Evolutionary conservation across 129 eudicot genomes (phyloP), one percentile per base, ranked within the genome.

Genomic region (Flaveria brownii): DNA sequence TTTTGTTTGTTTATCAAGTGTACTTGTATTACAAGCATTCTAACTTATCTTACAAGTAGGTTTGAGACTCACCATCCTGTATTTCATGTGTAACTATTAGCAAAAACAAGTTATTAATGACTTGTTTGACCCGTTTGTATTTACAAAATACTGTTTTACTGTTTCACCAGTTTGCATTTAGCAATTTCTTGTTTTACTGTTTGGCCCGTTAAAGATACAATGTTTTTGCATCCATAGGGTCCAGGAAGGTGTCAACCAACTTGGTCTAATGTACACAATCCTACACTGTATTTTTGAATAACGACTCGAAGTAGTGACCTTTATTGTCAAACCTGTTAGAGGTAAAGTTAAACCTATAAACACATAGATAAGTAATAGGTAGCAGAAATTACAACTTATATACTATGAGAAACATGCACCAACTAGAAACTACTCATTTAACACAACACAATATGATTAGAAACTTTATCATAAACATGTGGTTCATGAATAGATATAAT

Each of bases 401-500:
- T 18, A 47, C 14, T 9, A 47, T 11, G 12, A 47, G 20, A 73
- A 73, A 28, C 25, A 55, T 26, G n/a, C 22, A 43, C 11, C 30
- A 20, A 28, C 17, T 12, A 73, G 7, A 33, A 41, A 23, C 71
- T 62, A 12, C 46, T 61, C 11, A 52, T 15, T 56, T 55, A 54
- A 36, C 60, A 78, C 55, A 72, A 41, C 22, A 72, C 22, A 50
- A 23, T 66, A 68, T 55, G 56, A 56, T 36, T 15, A 20, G 15
- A 4, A 70, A 70, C 14, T 49, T 28, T 43, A 63, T 63, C 52
- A 70, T 28, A 57, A 47, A 28, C 45, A 54, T 56, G 69, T 65
- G 66, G 28, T 73, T 80, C 63, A 73, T 11, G 70, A 55, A 46
- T 46, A 65, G 17, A 72, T 52, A 73, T 55, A 28, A 66, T 45